Evolutionary conservation across 1,139 yeast genomes (phyloP).

Genomic region (Yamadazyma diospyri): DNA sequence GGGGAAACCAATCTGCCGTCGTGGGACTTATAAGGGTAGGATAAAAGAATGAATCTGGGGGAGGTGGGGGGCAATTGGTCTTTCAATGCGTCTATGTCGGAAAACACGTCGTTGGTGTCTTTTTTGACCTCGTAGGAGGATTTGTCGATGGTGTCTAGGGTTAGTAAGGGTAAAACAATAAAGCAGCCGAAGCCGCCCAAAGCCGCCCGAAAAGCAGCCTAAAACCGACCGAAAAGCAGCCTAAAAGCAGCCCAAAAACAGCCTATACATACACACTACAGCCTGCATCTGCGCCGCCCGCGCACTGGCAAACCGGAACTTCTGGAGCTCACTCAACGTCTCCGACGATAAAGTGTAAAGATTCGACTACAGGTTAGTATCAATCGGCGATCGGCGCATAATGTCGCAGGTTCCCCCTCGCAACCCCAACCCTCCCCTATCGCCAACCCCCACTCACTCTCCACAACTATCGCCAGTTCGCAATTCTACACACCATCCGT

Average conservation of each 20-base stretch:
- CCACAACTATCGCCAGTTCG: slow-evolving; percentile 12
- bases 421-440: no score
- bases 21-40: slow-evolving; percentile 65
- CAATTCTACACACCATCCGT: not conserved
- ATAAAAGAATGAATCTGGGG: slow-evolving; percentile 72
- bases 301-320: slow-evolving; percentile 70
- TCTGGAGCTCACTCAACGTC: slow-evolving; percentile 58
- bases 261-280: slow-evolving; percentile 45
- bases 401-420: no score
- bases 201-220: not conserved
- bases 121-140: slow-evolving; percentile 51
- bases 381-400: no score
- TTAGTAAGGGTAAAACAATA: no score
- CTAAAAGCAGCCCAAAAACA: no score
- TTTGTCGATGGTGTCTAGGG: slow-evolving; percentile 43
- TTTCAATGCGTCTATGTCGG: slow-evolving; percentile 53
- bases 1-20: slow-evolving; percentile 80
- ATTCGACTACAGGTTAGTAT: slow-evolving; percentile 25
- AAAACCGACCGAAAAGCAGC: not conserved
- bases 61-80: slow-evolving; percentile 81
- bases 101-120: slow-evolving; percentile 44
- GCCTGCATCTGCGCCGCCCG: slow-evolving; percentile 65
- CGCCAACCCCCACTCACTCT: no score
- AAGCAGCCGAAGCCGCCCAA: no score
- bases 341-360: slow-evolving; percentile 66